phyloP scores from a whole-genome alignment of 768 basidiomycete species.

The Pholiota microspora region DNA sequence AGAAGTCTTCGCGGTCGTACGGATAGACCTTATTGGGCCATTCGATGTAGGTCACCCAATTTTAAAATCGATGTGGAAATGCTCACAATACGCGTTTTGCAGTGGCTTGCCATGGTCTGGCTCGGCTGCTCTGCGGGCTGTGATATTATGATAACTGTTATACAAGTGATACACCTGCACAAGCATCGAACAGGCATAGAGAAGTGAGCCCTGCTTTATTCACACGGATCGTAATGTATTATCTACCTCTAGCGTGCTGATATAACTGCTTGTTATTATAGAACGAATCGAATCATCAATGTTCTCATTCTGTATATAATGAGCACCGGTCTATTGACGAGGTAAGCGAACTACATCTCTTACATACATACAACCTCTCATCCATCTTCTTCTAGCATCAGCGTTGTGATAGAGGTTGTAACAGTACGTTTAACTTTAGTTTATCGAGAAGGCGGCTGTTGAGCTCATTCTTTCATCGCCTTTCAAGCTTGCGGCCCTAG shows the following conservation, averaged over 20 bases:
- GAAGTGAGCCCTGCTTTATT: background rate
- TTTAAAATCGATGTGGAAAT: too few relatives aligned
- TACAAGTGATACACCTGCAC: slow-evolving; percentile 2
- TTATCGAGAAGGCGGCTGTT: background rate
- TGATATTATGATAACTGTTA: slow-evolving; percentile 1
- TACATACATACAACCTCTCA: background rate
- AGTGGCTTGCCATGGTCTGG: slow-evolving; percentile 8
- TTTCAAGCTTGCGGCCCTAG: background rate
- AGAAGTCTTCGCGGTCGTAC: background rate
- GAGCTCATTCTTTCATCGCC: background rate
- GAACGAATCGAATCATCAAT: slow-evolving; percentile 9
- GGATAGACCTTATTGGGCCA: background rate
- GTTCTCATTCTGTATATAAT: slow-evolving; percentile 6
- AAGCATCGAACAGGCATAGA: background rate
- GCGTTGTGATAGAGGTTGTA: background rate
- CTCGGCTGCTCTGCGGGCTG: slow-evolving; percentile 4
- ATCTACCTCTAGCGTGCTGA: too few relatives aligned
- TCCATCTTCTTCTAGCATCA: background rate
- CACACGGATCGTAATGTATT: background rate
- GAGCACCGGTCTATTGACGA: slow-evolving; percentile 9
- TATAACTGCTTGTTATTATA: background rate
- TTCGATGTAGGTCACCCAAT: background rate
- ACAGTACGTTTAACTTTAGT: background rate
- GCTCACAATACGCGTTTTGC: too few relatives aligned
- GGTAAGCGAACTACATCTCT: slow-evolving; percentile 5